These are phyloP conservation scores for Aspergillus brasiliensis DNA, from an alignment of 2,329 filamentous ascomycete genomes.

Conservation along the genomic window DNA sequence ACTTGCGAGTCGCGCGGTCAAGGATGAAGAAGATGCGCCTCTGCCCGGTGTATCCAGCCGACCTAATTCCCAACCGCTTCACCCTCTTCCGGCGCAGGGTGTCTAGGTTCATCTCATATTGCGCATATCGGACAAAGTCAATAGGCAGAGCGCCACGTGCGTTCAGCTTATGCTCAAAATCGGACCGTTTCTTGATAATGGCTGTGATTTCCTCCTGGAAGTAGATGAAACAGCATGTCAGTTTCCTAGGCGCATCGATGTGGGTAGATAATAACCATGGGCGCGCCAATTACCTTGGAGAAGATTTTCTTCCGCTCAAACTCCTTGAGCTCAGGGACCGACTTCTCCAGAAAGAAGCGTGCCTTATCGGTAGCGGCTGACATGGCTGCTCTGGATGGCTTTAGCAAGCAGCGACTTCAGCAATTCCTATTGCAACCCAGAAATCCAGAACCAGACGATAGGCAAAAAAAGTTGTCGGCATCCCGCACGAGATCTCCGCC, in stretches of 20 bases:
- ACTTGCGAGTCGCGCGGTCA: conserved; percentile 80
- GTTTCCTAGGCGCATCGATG: conserved; percentile 5
- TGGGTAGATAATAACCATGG: background rate
- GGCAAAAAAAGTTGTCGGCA: conserved; percentile 35
- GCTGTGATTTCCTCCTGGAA: conserved; percentile 80
- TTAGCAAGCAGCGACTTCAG: conserved; percentile 8
- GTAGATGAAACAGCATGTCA: conserved; percentile 13
- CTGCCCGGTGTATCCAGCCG: conserved; percentile 71
- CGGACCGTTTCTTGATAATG: conserved; percentile 86
- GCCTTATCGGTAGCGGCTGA: conserved; percentile 88
- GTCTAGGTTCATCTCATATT: conserved; percentile 69
- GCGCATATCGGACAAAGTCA: conserved; percentile 83
- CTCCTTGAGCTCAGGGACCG: conserved; percentile 87
- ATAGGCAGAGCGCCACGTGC: conserved; percentile 73
- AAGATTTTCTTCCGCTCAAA: conserved; percentile 93
- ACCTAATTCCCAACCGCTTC: conserved; percentile 75
- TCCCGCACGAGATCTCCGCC: conserved; percentile 32
- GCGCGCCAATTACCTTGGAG: conserved; percentile 61
- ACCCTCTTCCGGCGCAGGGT: conserved; percentile 78
- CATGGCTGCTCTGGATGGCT: conserved; percentile 55
- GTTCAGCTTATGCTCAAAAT: conserved; percentile 89
- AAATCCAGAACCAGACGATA: background rate
- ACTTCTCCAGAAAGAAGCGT: conserved; percentile 89
- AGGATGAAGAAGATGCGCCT: conserved; percentile 86
- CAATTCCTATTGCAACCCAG: background rate